Conservation (phyloP, 2,329 filamentous ascomycete species). For the Tothia fuscella region DNA sequence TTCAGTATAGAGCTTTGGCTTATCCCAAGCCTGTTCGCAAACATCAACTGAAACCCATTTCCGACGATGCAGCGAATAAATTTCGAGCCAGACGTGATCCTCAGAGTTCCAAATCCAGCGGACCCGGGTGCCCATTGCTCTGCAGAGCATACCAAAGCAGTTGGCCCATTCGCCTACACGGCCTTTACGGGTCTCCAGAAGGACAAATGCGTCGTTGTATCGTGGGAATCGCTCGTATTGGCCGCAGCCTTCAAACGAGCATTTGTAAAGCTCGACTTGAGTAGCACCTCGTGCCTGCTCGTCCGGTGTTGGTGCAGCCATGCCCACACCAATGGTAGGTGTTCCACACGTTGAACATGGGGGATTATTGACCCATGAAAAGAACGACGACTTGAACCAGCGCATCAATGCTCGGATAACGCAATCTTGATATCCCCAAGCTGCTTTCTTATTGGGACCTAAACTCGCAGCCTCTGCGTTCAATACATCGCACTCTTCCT, state of each 20-base stretch:
- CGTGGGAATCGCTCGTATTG: constrained; percentile 81
- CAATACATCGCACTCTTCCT: constrained; percentile 82
- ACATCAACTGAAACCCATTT: constrained; percentile 96
- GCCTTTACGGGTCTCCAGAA: constrained; percentile 75
- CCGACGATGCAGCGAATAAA: constrained; percentile 87
- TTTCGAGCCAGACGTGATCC: constrained; percentile 95
- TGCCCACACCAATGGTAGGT: constrained; percentile 71
- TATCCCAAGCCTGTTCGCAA: constrained; percentile 92
- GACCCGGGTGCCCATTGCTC: constrained; percentile 79
- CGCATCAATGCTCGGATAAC: constrained; percentile 80
- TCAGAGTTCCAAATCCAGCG: constrained; percentile 98
- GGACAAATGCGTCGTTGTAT: constrained; percentile 88
- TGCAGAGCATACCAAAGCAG: constrained; percentile 96
- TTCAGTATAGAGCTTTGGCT: constrained; percentile 81
- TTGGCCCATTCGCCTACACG: constrained; percentile 95
- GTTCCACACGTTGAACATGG: constrained; percentile 70
- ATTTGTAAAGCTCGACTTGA: constrained; percentile 81
- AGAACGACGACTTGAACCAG: constrained; percentile 95
- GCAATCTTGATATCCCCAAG: constrained; percentile 97
- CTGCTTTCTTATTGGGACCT: constrained; percentile 63
- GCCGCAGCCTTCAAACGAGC: constrained; percentile 62
- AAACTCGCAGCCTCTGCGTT: constrained; percentile 81
- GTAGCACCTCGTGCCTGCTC: constrained; percentile 80
- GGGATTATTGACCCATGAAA: constrained; percentile 94
- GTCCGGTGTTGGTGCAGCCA: constrained; percentile 74